These are phyloP conservation scores for Ascochyta pisi DNA, from an alignment of 2,329 filamentous ascomycete species.

Conservation along the genomic window DNA sequence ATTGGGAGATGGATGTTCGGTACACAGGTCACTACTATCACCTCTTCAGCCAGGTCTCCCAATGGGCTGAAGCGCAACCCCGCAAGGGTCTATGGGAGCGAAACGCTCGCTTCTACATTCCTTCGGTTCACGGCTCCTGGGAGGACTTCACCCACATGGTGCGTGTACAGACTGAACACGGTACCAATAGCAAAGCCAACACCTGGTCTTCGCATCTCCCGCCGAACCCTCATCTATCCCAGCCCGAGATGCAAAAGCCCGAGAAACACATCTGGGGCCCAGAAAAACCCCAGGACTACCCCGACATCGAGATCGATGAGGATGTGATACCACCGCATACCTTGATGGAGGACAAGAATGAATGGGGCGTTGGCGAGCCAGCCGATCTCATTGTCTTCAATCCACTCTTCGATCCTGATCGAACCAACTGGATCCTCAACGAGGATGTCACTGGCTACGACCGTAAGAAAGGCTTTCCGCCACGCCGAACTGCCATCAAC, in stretches of 20 bases:
- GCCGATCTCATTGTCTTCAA: constrained; percentile 81
- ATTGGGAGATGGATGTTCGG: constrained; percentile 93
- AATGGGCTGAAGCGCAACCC: constrained; percentile 72
- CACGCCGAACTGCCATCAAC: constrained; percentile 74
- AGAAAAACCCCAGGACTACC: constrained; percentile 50
- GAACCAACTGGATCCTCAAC: constrained; percentile 75
- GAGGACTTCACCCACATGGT: constrained; percentile 74
- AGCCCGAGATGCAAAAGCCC: constrained; percentile 46
- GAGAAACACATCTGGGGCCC: constrained; percentile 60
- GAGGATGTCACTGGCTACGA: constrained; percentile 75
- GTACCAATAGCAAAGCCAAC: constrained; percentile 55
- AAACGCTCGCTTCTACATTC: constrained; percentile 78
- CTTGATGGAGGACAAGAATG: constrained; percentile 62
- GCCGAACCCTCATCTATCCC: constrained; percentile 53
- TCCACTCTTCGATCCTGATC: constrained; percentile 74
- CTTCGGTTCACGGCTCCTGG: constrained; percentile 72
- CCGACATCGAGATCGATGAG: constrained; percentile 60
- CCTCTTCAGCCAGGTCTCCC: constrained; percentile 70
- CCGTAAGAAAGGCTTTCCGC: constrained; percentile 60
- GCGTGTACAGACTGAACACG: constrained; percentile 65
- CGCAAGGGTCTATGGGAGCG: constrained; percentile 80
- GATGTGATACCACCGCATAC: constrained; percentile 62
- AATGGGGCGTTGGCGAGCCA: constrained; percentile 73
- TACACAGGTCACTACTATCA: constrained; percentile 91
- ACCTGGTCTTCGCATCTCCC: constrained; percentile 52